Base-by-base conservation (phyloP, 1,139 yeast genomes). In the Saccharomyces hybrid region DNA sequence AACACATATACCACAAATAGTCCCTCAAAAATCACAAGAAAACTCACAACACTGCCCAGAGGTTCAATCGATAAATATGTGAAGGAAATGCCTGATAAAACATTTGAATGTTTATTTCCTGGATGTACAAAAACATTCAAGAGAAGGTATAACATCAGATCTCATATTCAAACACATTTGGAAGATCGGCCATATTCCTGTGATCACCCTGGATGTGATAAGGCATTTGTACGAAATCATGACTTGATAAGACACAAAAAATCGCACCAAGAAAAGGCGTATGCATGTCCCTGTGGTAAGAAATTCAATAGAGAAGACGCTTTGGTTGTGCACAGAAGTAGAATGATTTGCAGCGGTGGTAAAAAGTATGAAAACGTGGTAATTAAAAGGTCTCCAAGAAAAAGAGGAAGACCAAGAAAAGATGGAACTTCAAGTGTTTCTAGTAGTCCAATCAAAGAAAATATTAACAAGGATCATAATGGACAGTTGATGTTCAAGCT, bases 131-230 rank as follows among this genome's bases (percentile, higher is more conserved):
- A 95, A 70, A 75, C 80, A 55, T 93, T 95, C 71, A 84, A 91
- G 8, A 78, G 99, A 65, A 77, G 96, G 51, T 95, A 95, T 72
- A 95, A 95, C 67, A 90, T 89, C n/a, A 78, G 98, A 57, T 89
- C 97, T 0, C 99, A 95, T 69, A 91, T 95, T 55, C 99, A 95
- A 69, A 95, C 99, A 0, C 99, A 95, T 75, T 74, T 95, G 53
- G 85, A 95, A 68, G 99, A 95, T 70, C 76, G 98, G 55, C 99
- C 99, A 1, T 85, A 84, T 71, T 67, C 69, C 55, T 90, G 97
- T 67, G 73, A 77, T 16, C 75, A 75, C 57, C 81, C 76, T 23
- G 81, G 77, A 6, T 93, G 99, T 67, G 63, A 67, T 1, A 87
- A 83, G 63, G 76, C 84, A 1, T 91, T 90, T 67, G 83, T 84